A percentile compares a stretch with the other conserved stretches of the same genome.
These are phyloP conservation scores for Thuja plicata DNA, from an alignment of 83 land plant species.

Conservation along the genomic window DNA sequence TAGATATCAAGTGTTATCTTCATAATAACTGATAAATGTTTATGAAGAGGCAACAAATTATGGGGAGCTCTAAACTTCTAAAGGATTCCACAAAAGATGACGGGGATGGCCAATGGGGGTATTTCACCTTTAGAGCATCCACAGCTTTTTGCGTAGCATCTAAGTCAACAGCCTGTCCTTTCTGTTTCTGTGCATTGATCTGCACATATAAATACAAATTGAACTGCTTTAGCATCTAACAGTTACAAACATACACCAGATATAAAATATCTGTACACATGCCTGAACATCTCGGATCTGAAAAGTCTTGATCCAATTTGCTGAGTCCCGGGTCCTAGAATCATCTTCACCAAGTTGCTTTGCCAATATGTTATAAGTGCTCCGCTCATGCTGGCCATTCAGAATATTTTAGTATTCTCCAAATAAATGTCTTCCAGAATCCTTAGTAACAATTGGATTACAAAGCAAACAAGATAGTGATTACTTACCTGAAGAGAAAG, in stretches of 20 bases:
- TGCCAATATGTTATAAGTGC: slow-evolving; percentile 87
- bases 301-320: slow-evolving; percentile 97
- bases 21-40: not conserved
- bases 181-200: slow-evolving; percentile 87
- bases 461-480: not conserved
- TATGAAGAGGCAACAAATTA: not conserved
- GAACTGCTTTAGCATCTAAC: not conserved
- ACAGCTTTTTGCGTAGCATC: slow-evolving; percentile 86
- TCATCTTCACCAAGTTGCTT: slow-evolving; percentile 99
- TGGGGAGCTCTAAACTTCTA: not conserved
- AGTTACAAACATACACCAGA: not conserved
- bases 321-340: slow-evolving; percentile 89
- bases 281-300: slow-evolving; percentile 12
- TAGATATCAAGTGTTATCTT: not conserved
- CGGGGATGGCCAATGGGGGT: not conserved
- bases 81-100: not conserved
- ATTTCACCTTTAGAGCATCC: slow-evolving; percentile 83
- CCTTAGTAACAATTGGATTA: not conserved
- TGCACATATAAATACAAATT: slow-evolving; percentile 20
- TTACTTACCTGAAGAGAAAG: slow-evolving; percentile 82
- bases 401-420: not conserved
- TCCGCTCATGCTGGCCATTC: slow-evolving; percentile 87
- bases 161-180: slow-evolving; percentile 70
- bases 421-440: not conserved
- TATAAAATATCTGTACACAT: not conserved